Conservation (phyloP, 352 stramenopile genomes). For the Pythium coloratum region DNA sequence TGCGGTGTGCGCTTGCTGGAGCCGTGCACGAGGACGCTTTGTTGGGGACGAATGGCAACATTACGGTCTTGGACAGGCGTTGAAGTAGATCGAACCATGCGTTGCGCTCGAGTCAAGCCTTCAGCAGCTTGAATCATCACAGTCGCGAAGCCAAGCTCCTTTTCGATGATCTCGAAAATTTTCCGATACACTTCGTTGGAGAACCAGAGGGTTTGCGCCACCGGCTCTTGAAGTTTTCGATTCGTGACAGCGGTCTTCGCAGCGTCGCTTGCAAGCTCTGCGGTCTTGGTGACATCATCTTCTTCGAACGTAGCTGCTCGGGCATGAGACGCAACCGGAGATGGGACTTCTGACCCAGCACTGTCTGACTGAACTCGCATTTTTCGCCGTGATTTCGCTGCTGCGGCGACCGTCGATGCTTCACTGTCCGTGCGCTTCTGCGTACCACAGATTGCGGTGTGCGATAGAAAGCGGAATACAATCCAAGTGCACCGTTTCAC, state of each 20-base stretch:
- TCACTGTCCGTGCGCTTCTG: slow-evolving; percentile 75
- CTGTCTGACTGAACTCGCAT: slow-evolving; percentile 50
- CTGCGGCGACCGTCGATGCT: slow-evolving; percentile 57
- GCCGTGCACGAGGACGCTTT: slow-evolving; percentile 38
- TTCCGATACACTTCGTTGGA: slow-evolving; percentile 87
- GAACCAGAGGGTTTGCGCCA: slow-evolving; percentile 85
- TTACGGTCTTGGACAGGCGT: slow-evolving; percentile 69
- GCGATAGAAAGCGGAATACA: slow-evolving; percentile 79
- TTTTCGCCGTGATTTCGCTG: slow-evolving; percentile 75
- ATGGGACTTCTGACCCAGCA: slow-evolving; percentile 22
- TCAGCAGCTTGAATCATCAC: slow-evolving; percentile 72
- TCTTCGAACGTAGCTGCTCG: slow-evolving; percentile 42
- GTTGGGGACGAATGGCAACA: slow-evolving; percentile 36
- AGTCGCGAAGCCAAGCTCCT: slow-evolving; percentile 70
- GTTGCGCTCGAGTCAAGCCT: slow-evolving; percentile 72
- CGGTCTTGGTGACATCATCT: slow-evolving; percentile 49
- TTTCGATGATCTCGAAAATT: slow-evolving; percentile 84
- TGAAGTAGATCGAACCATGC: slow-evolving; percentile 81
- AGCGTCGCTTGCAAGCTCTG: slow-evolving; percentile 76
- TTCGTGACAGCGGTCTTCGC: slow-evolving; percentile 78
- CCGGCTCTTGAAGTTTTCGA: slow-evolving; percentile 67
- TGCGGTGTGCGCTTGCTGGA: slow-evolving; percentile 10
- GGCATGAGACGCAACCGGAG: slow-evolving; percentile 21
- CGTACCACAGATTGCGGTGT: slow-evolving; percentile 65
- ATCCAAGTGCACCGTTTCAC: slow-evolving; percentile 74